phyloP scores from a whole-genome alignment of 73 alveolate species.

The Stentor coeruleus region DNA sequence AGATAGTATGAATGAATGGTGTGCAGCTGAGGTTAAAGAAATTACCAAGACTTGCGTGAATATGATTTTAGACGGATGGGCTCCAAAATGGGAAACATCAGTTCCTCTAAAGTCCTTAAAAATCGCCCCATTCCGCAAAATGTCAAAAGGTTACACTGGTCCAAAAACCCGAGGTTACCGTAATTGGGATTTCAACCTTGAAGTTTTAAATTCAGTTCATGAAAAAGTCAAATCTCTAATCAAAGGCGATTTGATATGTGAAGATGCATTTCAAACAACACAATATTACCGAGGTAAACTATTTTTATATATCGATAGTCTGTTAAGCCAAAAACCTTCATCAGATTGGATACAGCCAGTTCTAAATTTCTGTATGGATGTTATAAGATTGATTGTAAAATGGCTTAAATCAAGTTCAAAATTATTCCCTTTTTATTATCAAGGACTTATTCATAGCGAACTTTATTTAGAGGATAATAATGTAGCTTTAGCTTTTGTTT shows the following conservation, averaged over 20 bases:
- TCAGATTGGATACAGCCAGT: constrained; percentile 26
- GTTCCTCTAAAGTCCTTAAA: constrained; percentile 36
- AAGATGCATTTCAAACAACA: constrained; percentile 35
- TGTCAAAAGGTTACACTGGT: constrained; percentile 60
- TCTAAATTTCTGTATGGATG: constrained; percentile 35
- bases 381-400: constrained; percentile 33
- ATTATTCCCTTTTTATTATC: constrained; percentile 24
- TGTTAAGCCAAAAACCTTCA: constrained; percentile 25
- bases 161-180: constrained; percentile 38
- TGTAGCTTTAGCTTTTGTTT: constrained; percentile 44
- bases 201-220: not conserved
- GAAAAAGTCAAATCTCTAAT: not conserved
- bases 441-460: constrained; percentile 25
- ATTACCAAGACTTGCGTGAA: constrained; percentile 3
- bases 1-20: constrained; percentile 61
- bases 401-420: constrained; percentile 49
- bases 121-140: constrained; percentile 52
- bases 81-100: constrained; percentile 46
- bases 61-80: constrained; percentile 63
- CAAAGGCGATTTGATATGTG: not conserved
- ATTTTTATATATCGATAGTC: constrained; percentile 50
- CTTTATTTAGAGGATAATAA: constrained; percentile 31
- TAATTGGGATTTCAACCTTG: constrained; percentile 29
- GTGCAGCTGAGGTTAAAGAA: constrained; percentile 54
- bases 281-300: constrained; percentile 62